Evolutionary conservation across 2,329 filamentous ascomycete genomes (phyloP), one percentile per base, ranked within the genome.

Genomic region (Hymenoscyphus scutula): DNA sequence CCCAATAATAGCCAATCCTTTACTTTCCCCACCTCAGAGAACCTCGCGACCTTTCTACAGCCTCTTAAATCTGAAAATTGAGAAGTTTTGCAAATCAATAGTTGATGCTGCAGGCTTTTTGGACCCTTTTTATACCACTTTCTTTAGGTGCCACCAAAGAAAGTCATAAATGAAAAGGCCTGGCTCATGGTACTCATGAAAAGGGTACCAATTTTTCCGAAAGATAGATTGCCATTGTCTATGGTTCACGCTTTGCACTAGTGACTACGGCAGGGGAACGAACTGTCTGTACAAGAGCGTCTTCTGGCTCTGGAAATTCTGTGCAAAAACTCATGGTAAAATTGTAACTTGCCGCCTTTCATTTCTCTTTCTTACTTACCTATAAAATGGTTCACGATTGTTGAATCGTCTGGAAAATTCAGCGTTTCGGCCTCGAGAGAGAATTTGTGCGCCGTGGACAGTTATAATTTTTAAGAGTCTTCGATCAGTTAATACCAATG

Each of bases 351-450:
- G n/a, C n/a, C n/a, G n/a, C n/a, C n/a, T n/a, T n/a, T n/a, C n/a
- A n/a, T n/a, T n/a, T n/a, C n/a, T n/a, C n/a, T n/a, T n/a, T n/a
- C n/a, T n/a, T n/a, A n/a, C n/a, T n/a, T n/a, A n/a, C n/a, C 3
- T 11, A 15, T 59, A 4, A 41, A 59, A 25, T 59, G 38, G 17
- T 59, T 53, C 15, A 32, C 56, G 34, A 58, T 58, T 7, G 23
- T 59, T 23, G 29, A 53, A n/a, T 37, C 34, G 23, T 53, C 13
- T 17, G 57, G 7, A 37, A 59, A 59, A 59, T 15, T 53, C 38
- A 3, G 57, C 38, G 23, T 37, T 37, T 17, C 53, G 53, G 17
- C 41, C 57, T 23, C 32, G 53, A 6, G 25, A 27, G 6, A 59
- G 23, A 17, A 59, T 53, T 1, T 27, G 27, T n/a, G n/a, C n/a